A percentile compares a stretch with the other conserved stretches of the same genome.
These are phyloP conservation scores for Zhuliangozyma parablackwelliae DNA, from an alignment of 1,139 yeast species.

Conservation along the genomic window DNA sequence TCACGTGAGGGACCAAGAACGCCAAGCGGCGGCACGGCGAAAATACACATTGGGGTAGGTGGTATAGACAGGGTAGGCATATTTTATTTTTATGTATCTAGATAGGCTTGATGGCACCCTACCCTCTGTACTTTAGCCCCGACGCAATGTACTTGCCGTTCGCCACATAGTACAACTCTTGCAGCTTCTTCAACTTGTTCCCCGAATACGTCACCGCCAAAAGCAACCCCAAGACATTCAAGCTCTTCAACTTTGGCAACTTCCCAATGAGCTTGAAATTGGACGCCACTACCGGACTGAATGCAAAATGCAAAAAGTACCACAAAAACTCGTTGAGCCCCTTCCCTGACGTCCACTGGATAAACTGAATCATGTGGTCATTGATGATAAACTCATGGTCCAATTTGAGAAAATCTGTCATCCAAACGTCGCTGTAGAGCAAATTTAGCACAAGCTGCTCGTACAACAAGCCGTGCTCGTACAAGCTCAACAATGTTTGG, in stretches of 20 bases:
- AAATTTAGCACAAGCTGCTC: conserved; percentile 5
- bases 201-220: conserved; percentile 4
- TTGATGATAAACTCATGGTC: conserved; percentile 7
- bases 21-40: too few species aligned
- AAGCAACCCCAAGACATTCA: conserved; percentile 7
- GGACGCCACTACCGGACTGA: conserved; percentile 6
- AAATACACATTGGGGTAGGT: too few species aligned
- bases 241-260: conserved; percentile 6
- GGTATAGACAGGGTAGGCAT: too few species aligned
- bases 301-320: conserved; percentile 7
- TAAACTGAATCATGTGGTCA: conserved; percentile 6
- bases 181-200: conserved; percentile 1
- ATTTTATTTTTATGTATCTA: too few species aligned
- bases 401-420: conserved; percentile 6
- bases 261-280: conserved; percentile 7
- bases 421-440: conserved; percentile 6
- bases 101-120: too few species aligned
- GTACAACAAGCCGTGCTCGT: conserved; percentile 6
- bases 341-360: conserved; percentile 4
- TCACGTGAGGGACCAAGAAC: too few species aligned
- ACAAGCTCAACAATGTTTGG: conserved; percentile 4
- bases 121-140: conserved; percentile 2
- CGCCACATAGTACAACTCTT: conserved; percentile 6
- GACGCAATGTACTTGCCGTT: conserved; percentile 6
- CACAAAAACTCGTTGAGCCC: conserved; percentile 7